These are phyloP conservation scores for Dothistroma pini DNA, from an alignment of 2,329 filamentous ascomycete species.

Conservation along the genomic window DNA sequence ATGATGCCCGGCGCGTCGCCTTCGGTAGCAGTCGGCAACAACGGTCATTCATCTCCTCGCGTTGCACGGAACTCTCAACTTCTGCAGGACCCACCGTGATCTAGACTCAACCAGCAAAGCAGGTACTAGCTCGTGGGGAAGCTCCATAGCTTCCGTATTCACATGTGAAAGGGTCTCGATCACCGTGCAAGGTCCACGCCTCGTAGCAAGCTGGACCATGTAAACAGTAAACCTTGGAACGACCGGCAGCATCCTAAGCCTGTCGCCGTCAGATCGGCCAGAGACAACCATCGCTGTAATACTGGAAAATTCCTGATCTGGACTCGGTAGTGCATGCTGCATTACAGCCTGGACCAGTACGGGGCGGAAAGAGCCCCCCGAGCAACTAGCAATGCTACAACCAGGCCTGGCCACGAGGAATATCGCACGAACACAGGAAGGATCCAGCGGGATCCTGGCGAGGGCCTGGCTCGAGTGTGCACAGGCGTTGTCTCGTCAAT, in stretches of 20 bases:
- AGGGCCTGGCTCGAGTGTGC: neutral
- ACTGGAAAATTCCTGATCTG: neutral
- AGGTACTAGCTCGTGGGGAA: neutral
- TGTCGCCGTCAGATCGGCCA: too few species aligned
- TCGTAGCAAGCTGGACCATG: neutral
- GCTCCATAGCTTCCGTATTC: neutral
- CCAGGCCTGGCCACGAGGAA: neutral
- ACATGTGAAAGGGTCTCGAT: neutral
- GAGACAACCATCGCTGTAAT: neutral
- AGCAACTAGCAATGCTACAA: neutral
- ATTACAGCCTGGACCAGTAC: too few species aligned
- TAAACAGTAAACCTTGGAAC: neutral
- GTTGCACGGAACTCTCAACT: too few species aligned
- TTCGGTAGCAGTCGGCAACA: too few species aligned
- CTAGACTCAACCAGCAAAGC: neutral
- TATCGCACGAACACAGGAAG: neutral
- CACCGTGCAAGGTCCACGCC: neutral
- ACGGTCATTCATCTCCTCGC: too few species aligned
- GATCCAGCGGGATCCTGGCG: neutral
- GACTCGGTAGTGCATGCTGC: too few species aligned
- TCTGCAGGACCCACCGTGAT: too few species aligned
- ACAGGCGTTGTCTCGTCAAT: neutral
- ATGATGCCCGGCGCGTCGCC: too few species aligned
- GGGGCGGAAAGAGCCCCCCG: too few species aligned
- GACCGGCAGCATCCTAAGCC: neutral